Evolutionary conservation across 2,329 filamentous ascomycete species (phyloP).

Genomic region (Hymenoscyphus repandus): DNA sequence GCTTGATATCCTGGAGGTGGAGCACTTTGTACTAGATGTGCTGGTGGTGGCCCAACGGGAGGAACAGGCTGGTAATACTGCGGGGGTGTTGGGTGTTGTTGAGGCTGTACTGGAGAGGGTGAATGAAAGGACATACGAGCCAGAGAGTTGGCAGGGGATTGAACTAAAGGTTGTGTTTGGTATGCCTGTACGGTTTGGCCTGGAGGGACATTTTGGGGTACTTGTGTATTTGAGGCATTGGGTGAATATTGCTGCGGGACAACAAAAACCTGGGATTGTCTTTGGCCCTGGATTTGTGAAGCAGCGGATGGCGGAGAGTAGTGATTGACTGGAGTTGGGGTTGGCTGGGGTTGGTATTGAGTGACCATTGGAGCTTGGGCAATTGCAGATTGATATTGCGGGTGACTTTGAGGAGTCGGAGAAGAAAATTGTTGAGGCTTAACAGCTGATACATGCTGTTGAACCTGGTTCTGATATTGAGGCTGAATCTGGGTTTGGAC

Average conservation of each 20-base stretch:
- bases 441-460: background rate
- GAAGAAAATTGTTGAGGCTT: background rate
- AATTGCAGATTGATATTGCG: background rate
- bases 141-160: slow-evolving; percentile 2
- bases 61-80: slow-evolving; percentile 2
- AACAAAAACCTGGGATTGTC: background rate
- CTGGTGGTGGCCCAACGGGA: background rate
- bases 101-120: background rate
- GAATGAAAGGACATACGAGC: background rate
- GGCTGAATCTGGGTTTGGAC: slow-evolving; percentile 1
- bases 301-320: background rate
- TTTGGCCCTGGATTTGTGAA: background rate
- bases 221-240: background rate
- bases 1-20: background rate
- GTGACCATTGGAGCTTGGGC: background rate
- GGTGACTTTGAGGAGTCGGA: background rate
- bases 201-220: background rate
- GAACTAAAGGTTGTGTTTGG: background rate
- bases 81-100: background rate
- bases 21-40: background rate
- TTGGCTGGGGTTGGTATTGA: background rate
- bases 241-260: background rate
- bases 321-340: background rate
- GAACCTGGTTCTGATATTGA: slow-evolving; percentile 3
- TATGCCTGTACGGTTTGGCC: background rate